Base-by-base conservation (phyloP, 345 rosid species). In the Viola odorata region DNA sequence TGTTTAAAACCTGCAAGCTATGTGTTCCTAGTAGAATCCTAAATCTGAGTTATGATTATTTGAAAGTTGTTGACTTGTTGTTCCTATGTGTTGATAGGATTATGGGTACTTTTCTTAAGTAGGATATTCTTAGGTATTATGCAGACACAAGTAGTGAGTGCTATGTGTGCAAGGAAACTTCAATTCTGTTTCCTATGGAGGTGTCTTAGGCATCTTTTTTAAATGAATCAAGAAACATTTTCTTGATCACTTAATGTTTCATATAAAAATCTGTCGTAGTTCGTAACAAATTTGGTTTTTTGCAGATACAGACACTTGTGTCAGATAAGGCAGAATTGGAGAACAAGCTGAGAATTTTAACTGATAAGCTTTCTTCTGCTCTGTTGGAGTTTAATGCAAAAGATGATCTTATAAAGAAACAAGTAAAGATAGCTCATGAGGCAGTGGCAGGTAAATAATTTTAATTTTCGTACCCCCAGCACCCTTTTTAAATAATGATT, bases 281-380 rank as follows among this genome's bases (percentile, higher is more conserved):
- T 49, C 37, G n/a, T 15, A 17, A 10, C 39, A 39, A 6, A 42
- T 42, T 68, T 68, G 38, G 53, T 69, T 40, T 23, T 6, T 10
- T 32, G 5, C 72, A 85, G 81, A 64, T 68, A 64, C 85, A 83
- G 66, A 76, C 65, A 61, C 77, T 78, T 68, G 55, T 72, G 42
- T 77, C 61, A 16, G 86, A 78, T 11, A 83, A 78, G 70, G 80
- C 69, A 36, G 91, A 81, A 69, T 53, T 82, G 70, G 95, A 88
- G 75, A 84, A 74, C 58, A 74, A 76, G 41, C 50, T 84, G 65
- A 80, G 70, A 59, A 65, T 12, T 72, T 63, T 83, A 58, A 75
- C 55, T 12, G 82, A 76, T 38, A 85, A 82, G 79, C 91, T 89
- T 71, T 71, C 74, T 70, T 79, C 76, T 41, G 85, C 65, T 37